Percentiles rank a stretch among this genome's conserved stretches.
These are phyloP conservation scores for Populus davidiana DNA, from an alignment of 345 rosid genomes.

Conservation along the genomic window DNA sequence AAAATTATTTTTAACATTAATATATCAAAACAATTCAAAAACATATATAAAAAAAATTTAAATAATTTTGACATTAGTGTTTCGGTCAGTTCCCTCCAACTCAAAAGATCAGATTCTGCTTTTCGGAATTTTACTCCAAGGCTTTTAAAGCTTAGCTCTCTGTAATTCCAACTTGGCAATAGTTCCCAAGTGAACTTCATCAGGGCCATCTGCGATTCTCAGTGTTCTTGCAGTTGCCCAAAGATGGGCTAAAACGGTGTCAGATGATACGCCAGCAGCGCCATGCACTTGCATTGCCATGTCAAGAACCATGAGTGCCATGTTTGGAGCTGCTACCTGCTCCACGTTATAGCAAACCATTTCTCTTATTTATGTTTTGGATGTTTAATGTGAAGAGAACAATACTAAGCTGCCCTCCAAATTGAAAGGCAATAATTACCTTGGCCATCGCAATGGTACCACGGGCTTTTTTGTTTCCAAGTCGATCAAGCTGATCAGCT, in stretches of 20 bases:
- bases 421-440: conserved; percentile 34
- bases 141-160: conserved; percentile 66
- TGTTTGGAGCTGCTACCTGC: conserved; percentile 96
- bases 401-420: background rate
- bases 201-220: conserved; percentile 87
- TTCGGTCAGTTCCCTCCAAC: too few species aligned
- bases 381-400: background rate
- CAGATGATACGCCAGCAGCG: conserved; percentile 74
- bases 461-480: conserved; percentile 83
- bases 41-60: too few species aligned
- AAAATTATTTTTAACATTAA: too few species aligned
- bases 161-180: conserved; percentile 77
- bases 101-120: too few species aligned
- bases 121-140: background rate
- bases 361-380: background rate
- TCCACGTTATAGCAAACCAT: background rate
- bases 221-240: conserved; percentile 88
- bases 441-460: conserved; percentile 92
- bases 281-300: conserved; percentile 92
- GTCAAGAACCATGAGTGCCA: conserved; percentile 85
- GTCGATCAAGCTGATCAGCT: conserved; percentile 84
- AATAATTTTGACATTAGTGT: too few species aligned
- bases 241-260: conserved; percentile 75
- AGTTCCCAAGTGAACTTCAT: conserved; percentile 91
- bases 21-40: too few species aligned